A percentile compares a stretch with the other conserved stretches of the same genome.
These are phyloP conservation scores for Plantago coronopus DNA, from an alignment of 305 asterid genomes.

Conservation along the genomic window DNA sequence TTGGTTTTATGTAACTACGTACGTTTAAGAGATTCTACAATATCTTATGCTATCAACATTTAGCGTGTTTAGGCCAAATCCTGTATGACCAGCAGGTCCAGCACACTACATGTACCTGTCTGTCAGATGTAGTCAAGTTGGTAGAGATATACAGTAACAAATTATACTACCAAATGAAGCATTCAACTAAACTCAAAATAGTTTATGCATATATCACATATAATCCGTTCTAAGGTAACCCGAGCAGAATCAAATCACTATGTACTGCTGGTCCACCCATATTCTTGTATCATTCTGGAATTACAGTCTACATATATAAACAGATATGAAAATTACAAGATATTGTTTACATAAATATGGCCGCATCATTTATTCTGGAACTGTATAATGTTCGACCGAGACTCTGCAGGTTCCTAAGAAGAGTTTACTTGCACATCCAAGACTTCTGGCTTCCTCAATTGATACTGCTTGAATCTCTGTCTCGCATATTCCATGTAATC, in stretches of 20 bases:
- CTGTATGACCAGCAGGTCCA: too few species aligned
- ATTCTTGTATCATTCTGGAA: not conserved
- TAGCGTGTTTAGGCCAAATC: too few species aligned
- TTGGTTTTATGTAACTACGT: too few species aligned
- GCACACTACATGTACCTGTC: too few species aligned
- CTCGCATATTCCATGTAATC: conserved; percentile 82
- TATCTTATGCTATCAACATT: too few species aligned
- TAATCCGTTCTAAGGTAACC: not conserved
- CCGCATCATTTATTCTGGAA: not conserved
- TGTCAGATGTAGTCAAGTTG: too few species aligned
- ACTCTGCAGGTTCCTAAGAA: not conserved
- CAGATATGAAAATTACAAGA: not conserved
- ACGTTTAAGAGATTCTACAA: too few species aligned
- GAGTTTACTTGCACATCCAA: conserved; percentile 15
- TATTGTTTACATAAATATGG: conserved; percentile 1
- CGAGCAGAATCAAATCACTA: not conserved
- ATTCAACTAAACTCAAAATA: not conserved
- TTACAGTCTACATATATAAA: not conserved
- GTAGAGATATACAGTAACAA: too few species aligned
- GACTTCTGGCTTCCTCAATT: conserved; percentile 54
- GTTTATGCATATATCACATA: not conserved
- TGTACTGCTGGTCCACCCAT: not conserved
- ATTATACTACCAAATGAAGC: not conserved
- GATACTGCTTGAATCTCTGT: conserved; percentile 80
- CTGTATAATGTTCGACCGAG: not conserved